Base-by-base conservation (phyloP, 2,329 filamentous ascomycete genomes). In the Coleophoma cylindrospora region DNA sequence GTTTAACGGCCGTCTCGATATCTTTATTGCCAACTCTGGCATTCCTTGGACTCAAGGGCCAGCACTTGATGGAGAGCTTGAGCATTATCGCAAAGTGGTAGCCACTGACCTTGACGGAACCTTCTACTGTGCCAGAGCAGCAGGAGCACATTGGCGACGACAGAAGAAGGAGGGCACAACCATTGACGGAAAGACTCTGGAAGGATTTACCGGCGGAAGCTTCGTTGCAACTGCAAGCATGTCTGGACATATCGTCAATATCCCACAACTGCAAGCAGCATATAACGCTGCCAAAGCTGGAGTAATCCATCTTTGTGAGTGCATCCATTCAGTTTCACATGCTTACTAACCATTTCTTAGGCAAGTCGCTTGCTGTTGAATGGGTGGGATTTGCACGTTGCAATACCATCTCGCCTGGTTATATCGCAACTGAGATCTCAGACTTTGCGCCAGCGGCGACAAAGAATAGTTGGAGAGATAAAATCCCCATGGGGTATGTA, bases 211-310 rank as follows among this genome's bases (percentile, higher is more conserved):
- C 2, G 73, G 77, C 22, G 87, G 87, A 19, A 86, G 82, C 65
- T 89, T 92, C 67, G 82, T 92, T 57, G 84, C 84, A 22, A 92
- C 89, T 7, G 84, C 88, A 1, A 87, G 82, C 51, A 91, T 92
- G 80, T 86, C 81, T 58, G 88, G 83, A 4, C 86, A 87, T 64
- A 85, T 91, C 59, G 86, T 83, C 65, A 91, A 91, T 64, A 77
- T 89, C 51, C 88, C 87, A 6, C 87, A 91, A 70, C 64, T 84
- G 57, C 87, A 91, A 70, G 75, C 83, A 6, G 80, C 84, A 9
- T 90, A 90, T 65, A 90, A 89, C 64, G 82, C 81, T 15, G 82
- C 83, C 55, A 90, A 89, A 70, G 81, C 84, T 1, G 86, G 77
- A 32, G 71, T 80, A 12, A 76, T 81, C 43, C 76, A 82, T 58